Evolutionary conservation across 2,329 filamentous ascomycete genomes (phyloP), one percentile per base, ranked within the genome.

Genomic region (Elsinoe necatrix): DNA sequence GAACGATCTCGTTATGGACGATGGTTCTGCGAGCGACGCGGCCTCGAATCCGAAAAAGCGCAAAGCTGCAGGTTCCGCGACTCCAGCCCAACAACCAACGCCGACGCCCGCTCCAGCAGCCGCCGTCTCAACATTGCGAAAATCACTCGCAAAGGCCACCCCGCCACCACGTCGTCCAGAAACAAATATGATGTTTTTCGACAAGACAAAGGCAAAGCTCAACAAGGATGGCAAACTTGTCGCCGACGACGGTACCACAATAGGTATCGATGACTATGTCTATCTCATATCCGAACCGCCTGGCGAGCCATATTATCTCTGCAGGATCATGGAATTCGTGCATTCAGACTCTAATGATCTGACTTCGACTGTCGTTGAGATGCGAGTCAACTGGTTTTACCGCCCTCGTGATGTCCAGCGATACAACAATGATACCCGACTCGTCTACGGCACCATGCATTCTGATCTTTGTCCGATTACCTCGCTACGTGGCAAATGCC

Each of bases 331-430:
- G 93, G 92, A 98, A 71, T 97, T 97, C 69, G 77, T 96, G 65
- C 89, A 95, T 67, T 75, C 80, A 66, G 83, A 91, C 65, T 89
- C 69, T 52, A 71, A 92, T 67, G 82, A 91, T 69, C 73, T 77
- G 34, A 79, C 77, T 56, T 81, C 83, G 58, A 85, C 87, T 0
- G 84, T 98, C 61, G 92, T 96, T 68, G 84, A 89, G 41, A 73
- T 98, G 65, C 86, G 91, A 63, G 87, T 97, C 67, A 98, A 98
- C 74, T 98, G 93, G 93, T 96, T 92, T 73, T 97, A 97, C 71
- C 84, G 93, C 39, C 92, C 93, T 57, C 90, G 93, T 72, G 93
- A 98, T 73, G 95, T 97, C 67, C 88, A 89, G 63, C 88, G 91
- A 64, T 93, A 91, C 74, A 86, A 88, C 64, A 86, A 87, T 69